phyloP scores from a whole-genome alignment of 2,329 filamentous ascomycete genomes.

The Fusarium sambucinum region DNA sequence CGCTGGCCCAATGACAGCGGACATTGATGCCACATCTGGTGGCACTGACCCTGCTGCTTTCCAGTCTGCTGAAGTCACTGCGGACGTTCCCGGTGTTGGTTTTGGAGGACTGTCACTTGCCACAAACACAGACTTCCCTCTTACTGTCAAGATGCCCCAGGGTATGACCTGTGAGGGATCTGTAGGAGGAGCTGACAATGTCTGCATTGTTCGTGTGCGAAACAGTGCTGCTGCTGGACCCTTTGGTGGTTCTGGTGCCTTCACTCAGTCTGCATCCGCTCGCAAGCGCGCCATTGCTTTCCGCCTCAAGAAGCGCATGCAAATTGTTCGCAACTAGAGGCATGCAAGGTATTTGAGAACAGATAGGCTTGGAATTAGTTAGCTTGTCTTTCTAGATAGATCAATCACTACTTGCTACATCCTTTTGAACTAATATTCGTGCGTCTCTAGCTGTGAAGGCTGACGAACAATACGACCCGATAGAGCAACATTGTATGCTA shows the following conservation, averaged over 20 bases:
- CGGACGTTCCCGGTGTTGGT: constrained; percentile 70
- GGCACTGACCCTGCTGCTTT: constrained; percentile 72
- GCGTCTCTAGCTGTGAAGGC: not conserved
- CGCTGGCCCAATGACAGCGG: constrained; percentile 71
- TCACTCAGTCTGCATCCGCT: constrained; percentile 69
- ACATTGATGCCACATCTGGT: constrained; percentile 72
- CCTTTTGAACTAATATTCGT: not conserved
- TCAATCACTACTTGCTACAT: not conserved
- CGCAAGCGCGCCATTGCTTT: constrained; percentile 73
- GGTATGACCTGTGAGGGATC: constrained; percentile 75
- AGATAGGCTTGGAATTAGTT: not conserved
- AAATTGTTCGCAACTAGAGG: constrained; percentile 42
- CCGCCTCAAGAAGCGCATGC: constrained; percentile 56
- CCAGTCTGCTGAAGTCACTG: constrained; percentile 67
- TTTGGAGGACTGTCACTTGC: constrained; percentile 69
- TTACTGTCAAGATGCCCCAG: constrained; percentile 73
- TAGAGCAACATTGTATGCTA: rapidly evolving
- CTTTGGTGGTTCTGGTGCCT: constrained; percentile 75
- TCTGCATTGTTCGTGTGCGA: constrained; percentile 74
- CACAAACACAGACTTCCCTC: constrained; percentile 72
- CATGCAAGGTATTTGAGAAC: not conserved
- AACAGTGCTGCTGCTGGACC: constrained; percentile 73
- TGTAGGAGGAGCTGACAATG: constrained; percentile 69
- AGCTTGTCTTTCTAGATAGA: no score
- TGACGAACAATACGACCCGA: rapidly evolving